Percentiles rank a stretch among this genome's conserved stretches.
Conservation (phyloP, 805 yeast species). For the Saturnispora ahearnii region DNA sequence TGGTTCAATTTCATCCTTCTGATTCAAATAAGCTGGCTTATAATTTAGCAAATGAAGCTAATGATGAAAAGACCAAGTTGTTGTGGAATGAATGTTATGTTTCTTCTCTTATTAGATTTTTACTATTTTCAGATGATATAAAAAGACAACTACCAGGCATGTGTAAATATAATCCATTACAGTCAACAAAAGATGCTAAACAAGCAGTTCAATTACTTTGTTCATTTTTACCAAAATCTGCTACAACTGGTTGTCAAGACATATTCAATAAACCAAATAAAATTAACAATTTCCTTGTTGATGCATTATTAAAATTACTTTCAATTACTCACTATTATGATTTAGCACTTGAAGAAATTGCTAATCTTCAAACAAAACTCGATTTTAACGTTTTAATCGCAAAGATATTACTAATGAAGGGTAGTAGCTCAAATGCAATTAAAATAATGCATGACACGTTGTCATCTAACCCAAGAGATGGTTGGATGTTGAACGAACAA, state of each 20-base stretch:
- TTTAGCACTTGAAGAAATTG: constrained; percentile 33
- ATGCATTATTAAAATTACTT: constrained; percentile 36
- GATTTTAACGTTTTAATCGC: constrained; percentile 32
- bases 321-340: constrained; percentile 32
- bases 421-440: constrained; percentile 43
- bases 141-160: constrained; percentile 52
- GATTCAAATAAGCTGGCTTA: constrained; percentile 27
- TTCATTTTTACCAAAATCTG: constrained; percentile 38
- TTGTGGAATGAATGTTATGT: constrained; percentile 58
- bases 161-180: constrained; percentile 39
- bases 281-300: constrained; percentile 45
- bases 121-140: constrained; percentile 44
- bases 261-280: constrained; percentile 27
- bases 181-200: constrained; percentile 28
- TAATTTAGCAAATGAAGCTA: constrained; percentile 17
- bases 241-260: constrained; percentile 35
- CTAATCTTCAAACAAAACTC: constrained; percentile 13
- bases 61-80: constrained; percentile 45
- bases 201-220: constrained; percentile 33
- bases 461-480: constrained; percentile 40
- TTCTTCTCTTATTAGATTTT: constrained; percentile 46
- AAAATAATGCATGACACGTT: constrained; percentile 33
- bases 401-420: constrained; percentile 31
- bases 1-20: constrained; percentile 40
- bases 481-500: constrained; percentile 52